Evolutionary conservation across 768 basidiomycete species (phyloP).

Genomic region (Termitomyces heimii): DNA sequence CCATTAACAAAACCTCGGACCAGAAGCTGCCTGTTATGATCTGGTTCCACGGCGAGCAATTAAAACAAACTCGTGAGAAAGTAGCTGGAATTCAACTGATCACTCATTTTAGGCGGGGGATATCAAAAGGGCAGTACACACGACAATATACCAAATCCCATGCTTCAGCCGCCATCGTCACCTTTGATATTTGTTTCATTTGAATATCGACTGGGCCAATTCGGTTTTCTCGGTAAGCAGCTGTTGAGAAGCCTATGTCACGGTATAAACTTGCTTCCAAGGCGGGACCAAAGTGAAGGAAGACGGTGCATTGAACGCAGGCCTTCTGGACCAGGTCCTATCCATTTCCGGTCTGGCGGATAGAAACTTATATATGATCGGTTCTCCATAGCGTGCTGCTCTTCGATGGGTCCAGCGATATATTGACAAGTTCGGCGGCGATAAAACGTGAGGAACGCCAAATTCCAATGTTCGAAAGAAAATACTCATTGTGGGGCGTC

Average conservation of each 20-base stretch:
- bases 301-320: conserved; percentile 31
- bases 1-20: conserved; percentile 15
- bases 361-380: background rate
- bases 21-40: conserved; percentile 31
- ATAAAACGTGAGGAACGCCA: conserved; percentile 21
- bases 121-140: conserved; percentile 30
- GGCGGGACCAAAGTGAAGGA: conserved; percentile 26
- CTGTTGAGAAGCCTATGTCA: background rate
- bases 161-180: conserved; percentile 25
- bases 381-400: conserved; percentile 21
- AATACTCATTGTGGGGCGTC: background rate
- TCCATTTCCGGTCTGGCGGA: background rate
- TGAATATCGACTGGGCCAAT: conserved; percentile 35
- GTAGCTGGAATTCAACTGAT: background rate
- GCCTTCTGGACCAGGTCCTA: conserved; percentile 32
- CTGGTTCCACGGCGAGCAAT: conserved; percentile 32
- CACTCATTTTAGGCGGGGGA: conserved; percentile 28
- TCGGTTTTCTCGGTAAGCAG: conserved; percentile 32
- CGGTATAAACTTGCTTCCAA: conserved; percentile 4
- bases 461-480: background rate
- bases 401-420: conserved; percentile 33
- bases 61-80: background rate
- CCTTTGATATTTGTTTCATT: conserved; percentile 35
- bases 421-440: conserved; percentile 30
- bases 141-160: conserved; percentile 21